Conservation (phyloP, 306 rosid species). For the Heteromeles arbutifolia region DNA sequence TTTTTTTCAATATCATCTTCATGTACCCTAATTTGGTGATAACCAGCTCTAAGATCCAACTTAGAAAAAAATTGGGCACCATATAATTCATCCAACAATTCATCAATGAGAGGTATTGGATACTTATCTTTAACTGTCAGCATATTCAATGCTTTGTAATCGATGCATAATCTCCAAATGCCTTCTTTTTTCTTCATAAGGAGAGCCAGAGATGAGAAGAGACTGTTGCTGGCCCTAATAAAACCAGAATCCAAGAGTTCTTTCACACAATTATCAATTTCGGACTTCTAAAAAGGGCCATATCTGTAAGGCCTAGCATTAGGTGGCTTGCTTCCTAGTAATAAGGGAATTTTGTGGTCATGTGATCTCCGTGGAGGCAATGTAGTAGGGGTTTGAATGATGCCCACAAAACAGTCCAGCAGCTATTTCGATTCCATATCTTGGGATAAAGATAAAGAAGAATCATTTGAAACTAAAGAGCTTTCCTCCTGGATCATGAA, state of each 20-base stretch:
- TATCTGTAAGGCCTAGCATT: neutral
- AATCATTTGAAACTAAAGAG: too few relatives aligned
- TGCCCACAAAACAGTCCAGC: too few relatives aligned
- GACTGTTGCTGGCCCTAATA: neutral
- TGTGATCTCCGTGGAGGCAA: neutral
- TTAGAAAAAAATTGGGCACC: neutral
- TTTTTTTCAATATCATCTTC: too few relatives aligned
- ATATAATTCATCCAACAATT: too few relatives aligned
- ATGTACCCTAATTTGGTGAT: neutral
- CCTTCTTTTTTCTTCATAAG: too few relatives aligned
- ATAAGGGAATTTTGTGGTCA: neutral
- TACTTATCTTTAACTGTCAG: neutral
- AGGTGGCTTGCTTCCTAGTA: neutral
- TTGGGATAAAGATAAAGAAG: too few relatives aligned
- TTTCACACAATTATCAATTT: neutral
- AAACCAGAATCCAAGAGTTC: neutral
- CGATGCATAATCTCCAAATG: too few relatives aligned
- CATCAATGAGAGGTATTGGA: neutral
- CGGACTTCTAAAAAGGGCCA: neutral
- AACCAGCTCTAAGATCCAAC: neutral
- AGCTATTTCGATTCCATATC: too few relatives aligned
- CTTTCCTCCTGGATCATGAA: too few relatives aligned
- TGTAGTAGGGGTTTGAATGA: neutral
- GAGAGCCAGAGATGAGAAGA: too few relatives aligned
- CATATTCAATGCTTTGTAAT: neutral